Percentiles rank a stretch among this genome's conserved stretches.
phyloP scores from a whole-genome alignment of 2,329 filamentous ascomycete species.

The Fusarium oxysporum region DNA sequence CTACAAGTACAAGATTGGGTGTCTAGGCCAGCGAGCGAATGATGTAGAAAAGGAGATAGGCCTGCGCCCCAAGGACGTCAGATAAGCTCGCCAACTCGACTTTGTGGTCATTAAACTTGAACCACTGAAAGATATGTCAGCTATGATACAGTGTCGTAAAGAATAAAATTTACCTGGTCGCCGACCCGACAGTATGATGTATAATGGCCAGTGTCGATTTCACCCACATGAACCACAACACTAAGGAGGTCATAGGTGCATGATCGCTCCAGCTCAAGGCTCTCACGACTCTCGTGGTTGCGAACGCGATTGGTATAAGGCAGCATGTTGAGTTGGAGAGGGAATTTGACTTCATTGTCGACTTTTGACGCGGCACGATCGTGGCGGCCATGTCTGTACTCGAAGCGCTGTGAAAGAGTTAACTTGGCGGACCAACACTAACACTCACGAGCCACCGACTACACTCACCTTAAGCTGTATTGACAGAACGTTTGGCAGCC shows the following conservation, averaged over 20 bases:
- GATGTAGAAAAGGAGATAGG: constrained; percentile 91
- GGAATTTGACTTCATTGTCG: constrained; percentile 86
- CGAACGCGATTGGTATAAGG: constrained; percentile 83
- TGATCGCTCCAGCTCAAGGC: constrained; percentile 69
- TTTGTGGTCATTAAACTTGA: constrained; percentile 94
- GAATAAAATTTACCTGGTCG: constrained; percentile 63
- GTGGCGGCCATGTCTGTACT: constrained; percentile 74
- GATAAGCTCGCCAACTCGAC: constrained; percentile 86
- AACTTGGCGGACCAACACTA: neutral
- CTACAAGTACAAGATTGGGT: neutral
- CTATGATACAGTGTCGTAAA: neutral
- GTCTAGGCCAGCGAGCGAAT: constrained; percentile 68
- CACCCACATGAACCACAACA: constrained; percentile 92
- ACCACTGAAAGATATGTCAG: constrained; percentile 72
- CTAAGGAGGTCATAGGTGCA: constrained; percentile 89
- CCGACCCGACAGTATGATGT: constrained; percentile 88
- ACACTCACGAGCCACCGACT: neutral
- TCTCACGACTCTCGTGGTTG: constrained; percentile 62
- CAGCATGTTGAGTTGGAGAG: constrained; percentile 87
- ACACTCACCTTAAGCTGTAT: constrained; percentile 86
- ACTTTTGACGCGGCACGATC: constrained; percentile 85
- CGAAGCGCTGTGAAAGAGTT: constrained; percentile 66
- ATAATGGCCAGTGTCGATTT: constrained; percentile 93
- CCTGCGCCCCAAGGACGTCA: constrained; percentile 86
- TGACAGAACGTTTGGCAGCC: constrained; percentile 87